phyloP scores from a whole-genome alignment of 345 rosid genomes.

The Rubroshorea leprosula region DNA sequence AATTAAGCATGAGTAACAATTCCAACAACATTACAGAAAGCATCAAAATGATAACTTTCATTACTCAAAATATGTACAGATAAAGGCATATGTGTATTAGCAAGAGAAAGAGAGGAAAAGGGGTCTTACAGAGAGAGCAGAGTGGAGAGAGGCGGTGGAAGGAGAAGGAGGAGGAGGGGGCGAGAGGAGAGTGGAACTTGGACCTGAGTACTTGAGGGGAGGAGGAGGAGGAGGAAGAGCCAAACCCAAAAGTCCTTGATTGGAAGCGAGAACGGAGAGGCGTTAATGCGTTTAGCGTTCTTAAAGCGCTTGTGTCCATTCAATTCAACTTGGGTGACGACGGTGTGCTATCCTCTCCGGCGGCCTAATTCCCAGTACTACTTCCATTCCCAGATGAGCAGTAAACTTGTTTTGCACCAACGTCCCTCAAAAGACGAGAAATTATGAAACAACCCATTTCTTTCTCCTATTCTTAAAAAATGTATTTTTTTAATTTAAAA shows the following conservation, averaged over 20 bases:
- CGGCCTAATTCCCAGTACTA: too few species aligned
- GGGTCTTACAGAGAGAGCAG: slow-evolving; percentile 30
- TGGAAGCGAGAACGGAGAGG: slow-evolving; percentile 26
- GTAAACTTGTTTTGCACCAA: too few species aligned
- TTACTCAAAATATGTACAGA: neutral
- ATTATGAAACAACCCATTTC: too few species aligned
- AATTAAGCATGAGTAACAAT: too few species aligned
- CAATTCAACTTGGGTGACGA: too few species aligned
- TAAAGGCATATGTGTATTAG: neutral
- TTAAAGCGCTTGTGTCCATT: slow-evolving; percentile 24
- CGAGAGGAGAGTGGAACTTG: slow-evolving; percentile 18
- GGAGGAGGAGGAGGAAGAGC: slow-evolving; percentile 23
- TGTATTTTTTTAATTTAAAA: too few species aligned
- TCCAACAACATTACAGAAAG: too few species aligned
- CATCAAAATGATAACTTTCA: too few species aligned
- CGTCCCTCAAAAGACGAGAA: too few species aligned
- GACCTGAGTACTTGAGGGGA: slow-evolving; percentile 25
- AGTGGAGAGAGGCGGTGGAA: slow-evolving; percentile 26
- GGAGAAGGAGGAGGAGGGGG: slow-evolving; percentile 20
- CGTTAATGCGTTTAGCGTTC: slow-evolving; percentile 31
- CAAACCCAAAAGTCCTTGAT: slow-evolving; percentile 26
- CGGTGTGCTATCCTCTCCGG: too few species aligned
- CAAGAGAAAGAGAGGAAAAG: neutral
- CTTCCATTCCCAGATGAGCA: too few species aligned
- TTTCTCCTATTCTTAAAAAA: too few species aligned